Percentiles rank a stretch among this genome's conserved stretches.
Evolutionary conservation across 1,139 yeast species (phyloP).

Genomic region (Hyphopichia fennica): DNA sequence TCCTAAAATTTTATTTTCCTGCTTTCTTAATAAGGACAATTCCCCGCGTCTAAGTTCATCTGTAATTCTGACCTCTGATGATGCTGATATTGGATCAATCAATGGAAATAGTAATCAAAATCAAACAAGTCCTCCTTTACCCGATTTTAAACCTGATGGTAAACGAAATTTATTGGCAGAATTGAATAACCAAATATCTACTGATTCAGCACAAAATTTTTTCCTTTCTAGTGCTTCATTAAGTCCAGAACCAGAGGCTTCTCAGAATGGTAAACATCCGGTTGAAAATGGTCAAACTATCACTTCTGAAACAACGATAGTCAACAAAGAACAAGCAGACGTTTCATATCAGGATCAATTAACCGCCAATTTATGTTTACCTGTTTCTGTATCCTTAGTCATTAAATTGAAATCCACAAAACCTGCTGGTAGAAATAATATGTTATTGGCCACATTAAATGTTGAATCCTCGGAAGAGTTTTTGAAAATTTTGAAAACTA

Average conservation of each 20-base stretch:
- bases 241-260: not conserved
- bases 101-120: not conserved
- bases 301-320: not conserved
- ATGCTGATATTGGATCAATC: not conserved
- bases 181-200: conserved; percentile 18
- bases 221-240: not conserved
- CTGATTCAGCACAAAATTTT: conserved; percentile 1
- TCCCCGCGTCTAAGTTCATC: not conserved
- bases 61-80: not conserved
- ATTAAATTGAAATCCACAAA: conserved; percentile 58
- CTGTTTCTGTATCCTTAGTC: conserved; percentile 31
- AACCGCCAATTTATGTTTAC: conserved; percentile 7
- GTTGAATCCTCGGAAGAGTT: conserved; percentile 53
- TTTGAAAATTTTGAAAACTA: conserved; percentile 17
- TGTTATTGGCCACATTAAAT: conserved; percentile 55
- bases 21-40: conserved; percentile 17
- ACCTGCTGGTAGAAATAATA: conserved; percentile 55
- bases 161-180: conserved; percentile 24
- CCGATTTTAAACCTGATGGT: conserved; percentile 21
- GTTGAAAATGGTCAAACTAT: not conserved
- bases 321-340: not conserved
- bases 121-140: conserved; percentile 6
- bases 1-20: conserved; percentile 30
- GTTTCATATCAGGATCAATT: not conserved
- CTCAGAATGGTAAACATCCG: not conserved